Evolutionary conservation across 345 rosid genomes (phyloP).

Genomic region (Turritis glabra): DNA sequence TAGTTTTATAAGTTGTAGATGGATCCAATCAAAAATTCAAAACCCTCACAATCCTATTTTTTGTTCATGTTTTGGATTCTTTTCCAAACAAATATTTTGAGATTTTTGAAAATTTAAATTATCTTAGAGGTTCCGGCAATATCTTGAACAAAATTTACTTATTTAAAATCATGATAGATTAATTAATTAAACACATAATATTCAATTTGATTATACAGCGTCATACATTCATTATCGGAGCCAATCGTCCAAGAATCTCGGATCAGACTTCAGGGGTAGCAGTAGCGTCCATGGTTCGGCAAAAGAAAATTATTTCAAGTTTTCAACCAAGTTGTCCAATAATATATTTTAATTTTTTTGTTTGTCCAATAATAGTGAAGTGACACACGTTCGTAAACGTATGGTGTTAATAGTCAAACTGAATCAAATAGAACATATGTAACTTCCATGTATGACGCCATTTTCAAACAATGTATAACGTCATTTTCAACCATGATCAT

Average conservation of each 20-base stretch:
- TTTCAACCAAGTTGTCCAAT: no score
- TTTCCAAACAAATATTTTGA: neutral
- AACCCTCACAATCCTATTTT: neutral
- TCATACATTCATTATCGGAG: neutral
- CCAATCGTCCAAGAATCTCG: slow-evolving; percentile 18
- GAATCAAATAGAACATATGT: neutral
- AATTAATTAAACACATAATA: neutral
- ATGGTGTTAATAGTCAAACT: neutral
- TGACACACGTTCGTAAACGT: no score
- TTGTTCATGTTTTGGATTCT: neutral
- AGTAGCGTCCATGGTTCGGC: neutral
- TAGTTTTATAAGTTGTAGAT: neutral
- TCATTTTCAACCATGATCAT: slow-evolving; percentile 1
- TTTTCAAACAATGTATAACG: neutral
- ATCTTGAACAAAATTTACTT: no score
- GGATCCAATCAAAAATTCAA: neutral
- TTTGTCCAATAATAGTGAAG: no score
- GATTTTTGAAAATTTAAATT: neutral
- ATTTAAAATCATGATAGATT: neutral
- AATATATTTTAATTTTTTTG: no score
- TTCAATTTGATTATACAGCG: neutral
- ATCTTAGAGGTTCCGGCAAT: neutral
- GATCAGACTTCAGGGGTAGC: neutral
- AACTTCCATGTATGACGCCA: neutral
- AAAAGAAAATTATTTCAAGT: no score